Conservation (phyloP, 176 grass and related monocot species). For the Chrysopogon serrulatus region DNA sequence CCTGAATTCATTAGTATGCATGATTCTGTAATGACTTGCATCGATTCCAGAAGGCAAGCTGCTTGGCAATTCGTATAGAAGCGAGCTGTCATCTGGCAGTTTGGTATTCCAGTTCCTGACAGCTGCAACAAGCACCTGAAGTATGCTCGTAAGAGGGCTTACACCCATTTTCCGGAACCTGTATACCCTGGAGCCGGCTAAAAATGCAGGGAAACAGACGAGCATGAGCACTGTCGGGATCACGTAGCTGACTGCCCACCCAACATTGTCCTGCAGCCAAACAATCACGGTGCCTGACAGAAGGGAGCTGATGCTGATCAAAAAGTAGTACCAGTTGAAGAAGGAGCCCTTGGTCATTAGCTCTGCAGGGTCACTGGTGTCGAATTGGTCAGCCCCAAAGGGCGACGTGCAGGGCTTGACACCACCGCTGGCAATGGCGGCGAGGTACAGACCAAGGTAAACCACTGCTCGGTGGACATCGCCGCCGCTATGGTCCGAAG, state of each 20-base stretch:
- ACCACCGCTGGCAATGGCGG: conserved; percentile 28
- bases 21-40: not conserved
- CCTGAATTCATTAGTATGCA: conserved; percentile 34
- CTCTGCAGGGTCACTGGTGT: conserved; percentile 22
- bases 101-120: conserved; percentile 31
- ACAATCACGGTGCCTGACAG: conserved; percentile 43
- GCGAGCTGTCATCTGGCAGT: conserved; percentile 14
- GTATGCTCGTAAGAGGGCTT: conserved; percentile 38
- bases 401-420: conserved; percentile 27
- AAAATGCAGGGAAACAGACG: not conserved
- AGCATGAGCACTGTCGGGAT: conserved; percentile 30
- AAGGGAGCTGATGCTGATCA: conserved; percentile 15
- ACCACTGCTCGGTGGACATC: not conserved
- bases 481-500: too few relatives aligned
- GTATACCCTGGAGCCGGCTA: conserved; percentile 18
- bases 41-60: not conserved
- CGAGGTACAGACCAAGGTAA: conserved; percentile 46
- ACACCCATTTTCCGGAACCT: conserved; percentile 16
- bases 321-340: conserved; percentile 60
- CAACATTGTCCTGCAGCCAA: conserved; percentile 48
- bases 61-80: conserved; percentile 26
- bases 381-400: conserved; percentile 50
- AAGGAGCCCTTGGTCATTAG: conserved; percentile 35
- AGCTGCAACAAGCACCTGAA: conserved; percentile 43
- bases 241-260: conserved; percentile 35